phyloP scores from a whole-genome alignment of 225 moss, liverwort and hornwort genomes.

The Sphagnum contortum region DNA sequence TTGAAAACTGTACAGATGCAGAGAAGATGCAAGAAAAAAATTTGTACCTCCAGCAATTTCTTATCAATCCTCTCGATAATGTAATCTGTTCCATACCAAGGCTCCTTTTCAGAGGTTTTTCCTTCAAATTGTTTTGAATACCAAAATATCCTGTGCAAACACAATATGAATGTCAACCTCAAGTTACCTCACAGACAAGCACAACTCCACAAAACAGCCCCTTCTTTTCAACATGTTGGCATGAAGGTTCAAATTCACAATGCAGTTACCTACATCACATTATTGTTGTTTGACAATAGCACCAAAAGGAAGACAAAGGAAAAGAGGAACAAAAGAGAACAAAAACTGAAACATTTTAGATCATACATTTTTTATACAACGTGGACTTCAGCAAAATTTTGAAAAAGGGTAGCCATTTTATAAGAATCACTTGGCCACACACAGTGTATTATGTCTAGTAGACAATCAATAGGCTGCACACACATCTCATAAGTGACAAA shows the following conservation, averaged over 20 bases:
- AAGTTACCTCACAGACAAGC: neutral
- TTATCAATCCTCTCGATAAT: slow-evolving; percentile 40
- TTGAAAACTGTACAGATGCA: too few relatives aligned
- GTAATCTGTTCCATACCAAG: slow-evolving; percentile 58
- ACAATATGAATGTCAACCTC: slow-evolving; percentile 10
- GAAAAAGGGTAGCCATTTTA: too few relatives aligned
- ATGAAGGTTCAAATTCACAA: neutral
- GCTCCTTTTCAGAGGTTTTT: slow-evolving; percentile 46
- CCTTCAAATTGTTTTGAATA: slow-evolving; percentile 59
- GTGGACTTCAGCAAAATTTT: too few relatives aligned
- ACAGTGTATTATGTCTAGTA: too few relatives aligned
- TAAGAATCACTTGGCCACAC: too few relatives aligned
- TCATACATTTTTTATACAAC: too few relatives aligned
- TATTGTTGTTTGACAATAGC: neutral
- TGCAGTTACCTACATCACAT: neutral
- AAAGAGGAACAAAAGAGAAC: neutral
- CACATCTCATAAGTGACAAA: too few relatives aligned
- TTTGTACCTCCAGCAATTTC: slow-evolving; percentile 28
- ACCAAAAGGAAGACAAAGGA: neutral
- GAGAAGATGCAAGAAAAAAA: too few relatives aligned
- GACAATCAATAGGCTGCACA: too few relatives aligned
- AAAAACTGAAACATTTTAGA: neutral
- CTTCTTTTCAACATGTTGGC: neutral
- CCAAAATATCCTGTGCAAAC: slow-evolving; percentile 42
- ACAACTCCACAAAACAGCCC: neutral